Evolutionary conservation across 495 filamentous ascomycete genomes (phyloP), one percentile per base, ranked within the genome.

Genomic region (Poronia punctata): DNA sequence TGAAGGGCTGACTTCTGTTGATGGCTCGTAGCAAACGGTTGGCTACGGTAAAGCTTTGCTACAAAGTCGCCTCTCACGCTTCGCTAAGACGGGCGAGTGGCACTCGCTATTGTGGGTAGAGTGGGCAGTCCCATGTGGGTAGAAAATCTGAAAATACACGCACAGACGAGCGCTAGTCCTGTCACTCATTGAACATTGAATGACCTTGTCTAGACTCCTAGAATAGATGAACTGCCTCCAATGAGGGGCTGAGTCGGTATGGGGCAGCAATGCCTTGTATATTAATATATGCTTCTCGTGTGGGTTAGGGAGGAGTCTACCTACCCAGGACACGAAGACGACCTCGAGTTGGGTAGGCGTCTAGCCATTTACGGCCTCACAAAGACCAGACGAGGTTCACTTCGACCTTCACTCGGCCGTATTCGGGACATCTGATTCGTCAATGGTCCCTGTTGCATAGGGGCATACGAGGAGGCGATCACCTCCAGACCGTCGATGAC

Each of bases 371-470:
- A 17, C 12, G 30, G 6, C 23, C 20, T 43, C 15, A 35, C 14
- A 27, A 31, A 21, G 11, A 27, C 35, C 16, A 22, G 27, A 27
- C 7, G 22, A 12, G 20, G 11, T 15, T 33, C 22, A 14, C 31
- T 16, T 8, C 35, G 31, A 43, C n/a, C 23, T 17, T 28, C n/a
- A 24, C 21, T 43, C 24, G 17, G 14, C 16, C 31, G 21, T 21
- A 10, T 10, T 35, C 22, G 28, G 35, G 21, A 10, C n/a, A 1
- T 34, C 9, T 24, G 36, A 54, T 31, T 39, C 32, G 34, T 36
- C 24, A 43, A 46, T 36, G 19, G 43, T 20, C 48, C 45, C 44
- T 49, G 36, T 46, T 38, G 38, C 18, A 24, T 22, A 36, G n/a
- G n/a, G n/a, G n/a, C n/a, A n/a, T n/a, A n/a, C n/a, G n/a, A n/a